phyloP scores from a whole-genome alignment of 768 basidiomycete species.

The Phallus indusiatus region DNA sequence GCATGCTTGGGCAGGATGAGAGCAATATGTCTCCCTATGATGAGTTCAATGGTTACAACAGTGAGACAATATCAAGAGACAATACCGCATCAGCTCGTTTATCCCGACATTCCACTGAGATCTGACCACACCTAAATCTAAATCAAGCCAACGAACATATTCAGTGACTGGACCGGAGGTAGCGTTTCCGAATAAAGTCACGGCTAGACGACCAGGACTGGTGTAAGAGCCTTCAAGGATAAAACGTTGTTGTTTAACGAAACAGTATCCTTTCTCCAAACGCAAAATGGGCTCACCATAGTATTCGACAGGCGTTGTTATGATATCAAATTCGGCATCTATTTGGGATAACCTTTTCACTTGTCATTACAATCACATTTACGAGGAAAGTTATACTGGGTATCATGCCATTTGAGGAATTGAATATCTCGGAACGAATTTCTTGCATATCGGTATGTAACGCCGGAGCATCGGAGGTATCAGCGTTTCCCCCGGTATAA shows the following conservation, averaged over 20 bases:
- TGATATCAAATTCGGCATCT: constrained; percentile 7
- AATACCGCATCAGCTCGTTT: constrained; percentile 40
- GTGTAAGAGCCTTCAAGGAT: constrained; percentile 56
- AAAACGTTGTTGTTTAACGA: background rate
- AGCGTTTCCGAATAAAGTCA: background rate
- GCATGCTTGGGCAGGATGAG: constrained; percentile 53
- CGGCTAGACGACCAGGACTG: constrained; percentile 48
- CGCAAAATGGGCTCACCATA: constrained; percentile 1
- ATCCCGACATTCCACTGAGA: constrained; percentile 52
- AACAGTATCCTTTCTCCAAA: background rate
- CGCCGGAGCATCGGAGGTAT: constrained; percentile 30
- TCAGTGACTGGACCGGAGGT: constrained; percentile 27
- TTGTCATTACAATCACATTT: background rate
- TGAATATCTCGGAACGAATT: constrained; percentile 50
- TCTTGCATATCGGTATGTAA: constrained; percentile 41
- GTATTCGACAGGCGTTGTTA: constrained; percentile 4
- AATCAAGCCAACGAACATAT: constrained; percentile 56
- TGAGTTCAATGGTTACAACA: background rate
- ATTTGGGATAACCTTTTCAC: background rate
- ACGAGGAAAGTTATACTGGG: constrained; percentile 30
- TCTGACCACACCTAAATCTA: constrained; percentile 50
- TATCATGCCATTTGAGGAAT: constrained; percentile 48
- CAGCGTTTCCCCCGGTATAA: constrained; percentile 66
- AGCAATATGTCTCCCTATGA: constrained; percentile 52
- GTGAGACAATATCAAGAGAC: background rate